A percentile compares a stretch with the other conserved stretches of the same genome.
These are phyloP conservation scores for Amniculicola lignicola DNA, from an alignment of 495 filamentous ascomycete species.

Conservation along the genomic window DNA sequence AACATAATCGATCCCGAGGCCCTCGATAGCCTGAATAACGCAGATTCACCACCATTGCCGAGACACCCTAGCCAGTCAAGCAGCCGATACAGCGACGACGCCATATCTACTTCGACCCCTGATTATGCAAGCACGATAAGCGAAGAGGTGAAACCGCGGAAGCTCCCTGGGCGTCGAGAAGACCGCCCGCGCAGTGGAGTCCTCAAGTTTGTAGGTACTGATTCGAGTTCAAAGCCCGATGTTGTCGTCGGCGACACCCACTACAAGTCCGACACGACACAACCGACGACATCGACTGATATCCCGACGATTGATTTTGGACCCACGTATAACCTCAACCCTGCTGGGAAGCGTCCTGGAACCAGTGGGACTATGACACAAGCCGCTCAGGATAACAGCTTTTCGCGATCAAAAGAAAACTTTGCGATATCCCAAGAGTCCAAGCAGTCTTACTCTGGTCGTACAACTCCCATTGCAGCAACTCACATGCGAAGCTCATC, in stretches of 20 bases:
- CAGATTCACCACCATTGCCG: constrained; percentile 9
- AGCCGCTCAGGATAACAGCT: constrained; percentile 28
- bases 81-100: constrained; percentile 40
- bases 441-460: constrained; percentile 20
- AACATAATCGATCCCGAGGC: constrained; percentile 64
- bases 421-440: constrained; percentile 16
- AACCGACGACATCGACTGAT: constrained; percentile 41
- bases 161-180: constrained; percentile 25
- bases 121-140: constrained; percentile 49
- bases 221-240: constrained; percentile 44
- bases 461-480: constrained; percentile 23
- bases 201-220: constrained; percentile 72
- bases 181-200: constrained; percentile 78
- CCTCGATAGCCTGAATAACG: constrained; percentile 48
- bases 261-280: constrained; percentile 45
- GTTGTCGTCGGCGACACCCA: constrained; percentile 60
- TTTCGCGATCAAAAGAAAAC: constrained; percentile 22
- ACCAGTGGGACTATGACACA: constrained; percentile 46
- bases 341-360: constrained; percentile 51
- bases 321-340: constrained; percentile 56
- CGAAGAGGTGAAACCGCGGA: constrained; percentile 25
- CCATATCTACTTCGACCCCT: constrained; percentile 36
- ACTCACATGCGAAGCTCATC: constrained; percentile 41
- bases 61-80: constrained; percentile 26
- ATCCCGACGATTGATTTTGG: constrained; percentile 86